Evolutionary conservation across 495 filamentous ascomycete genomes (phyloP).

Genomic region (Sordaria brevicollis): DNA sequence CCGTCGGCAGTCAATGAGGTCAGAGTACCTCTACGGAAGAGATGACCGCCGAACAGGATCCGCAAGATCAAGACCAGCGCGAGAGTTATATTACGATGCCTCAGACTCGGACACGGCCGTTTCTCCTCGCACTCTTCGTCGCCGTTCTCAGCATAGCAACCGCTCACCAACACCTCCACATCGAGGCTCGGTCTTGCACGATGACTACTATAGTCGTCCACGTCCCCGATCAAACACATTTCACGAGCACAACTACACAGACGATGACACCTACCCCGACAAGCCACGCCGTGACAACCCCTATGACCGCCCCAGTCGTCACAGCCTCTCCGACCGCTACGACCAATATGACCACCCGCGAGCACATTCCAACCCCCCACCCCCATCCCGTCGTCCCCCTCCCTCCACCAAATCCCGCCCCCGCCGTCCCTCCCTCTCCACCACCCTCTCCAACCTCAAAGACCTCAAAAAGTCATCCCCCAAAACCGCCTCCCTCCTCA

Average conservation of each 20-base stretch:
- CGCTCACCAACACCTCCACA: background rate
- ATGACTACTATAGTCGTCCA: background rate
- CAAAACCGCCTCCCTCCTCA: conserved; percentile 4
- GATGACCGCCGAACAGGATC: background rate
- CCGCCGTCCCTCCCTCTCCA: background rate
- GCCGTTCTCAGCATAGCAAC: background rate
- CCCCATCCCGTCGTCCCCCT: background rate
- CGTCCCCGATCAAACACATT: background rate
- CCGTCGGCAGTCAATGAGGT: background rate
- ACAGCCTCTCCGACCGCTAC: background rate
- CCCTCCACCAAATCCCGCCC: background rate
- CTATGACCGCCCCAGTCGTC: background rate
- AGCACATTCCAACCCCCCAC: background rate
- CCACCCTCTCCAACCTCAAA: background rate
- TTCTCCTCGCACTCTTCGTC: background rate
- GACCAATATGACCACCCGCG: background rate
- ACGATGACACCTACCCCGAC: background rate
- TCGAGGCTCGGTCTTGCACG: background rate
- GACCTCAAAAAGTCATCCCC: background rate
- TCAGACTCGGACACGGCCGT: background rate
- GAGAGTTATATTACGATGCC: background rate
- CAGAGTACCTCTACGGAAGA: background rate
- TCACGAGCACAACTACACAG: background rate
- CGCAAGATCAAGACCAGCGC: background rate
- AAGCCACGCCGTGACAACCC: background rate